These are phyloP conservation scores for Sclerotinia minor DNA, from an alignment of 2,329 filamentous ascomycete species.

Conservation along the genomic window DNA sequence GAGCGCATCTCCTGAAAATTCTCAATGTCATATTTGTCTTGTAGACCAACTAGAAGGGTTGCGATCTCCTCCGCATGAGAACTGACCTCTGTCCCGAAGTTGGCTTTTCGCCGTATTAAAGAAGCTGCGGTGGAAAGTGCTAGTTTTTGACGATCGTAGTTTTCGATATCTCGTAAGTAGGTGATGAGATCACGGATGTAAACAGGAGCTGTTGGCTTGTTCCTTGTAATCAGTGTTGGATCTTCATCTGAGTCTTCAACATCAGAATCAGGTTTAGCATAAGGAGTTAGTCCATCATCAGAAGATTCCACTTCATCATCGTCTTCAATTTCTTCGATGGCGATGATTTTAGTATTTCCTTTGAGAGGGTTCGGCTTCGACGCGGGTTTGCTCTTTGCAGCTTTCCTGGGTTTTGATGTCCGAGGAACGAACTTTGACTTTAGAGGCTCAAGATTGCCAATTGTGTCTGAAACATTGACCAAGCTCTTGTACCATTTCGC, in stretches of 20 bases:
- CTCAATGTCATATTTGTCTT: conserved; percentile 82
- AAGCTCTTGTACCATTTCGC: conserved; percentile 73
- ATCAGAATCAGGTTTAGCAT: conserved; percentile 85
- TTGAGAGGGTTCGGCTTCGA: conserved; percentile 38
- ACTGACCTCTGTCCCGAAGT: conserved; percentile 82
- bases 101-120: conserved; percentile 84
- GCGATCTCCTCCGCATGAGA: conserved; percentile 83
- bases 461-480: conserved; percentile 58
- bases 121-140: conserved; percentile 73
- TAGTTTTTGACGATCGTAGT: conserved; percentile 80
- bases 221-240: conserved; percentile 77
- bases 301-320: conserved; percentile 53
- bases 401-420: conserved; percentile 27
- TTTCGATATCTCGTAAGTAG: conserved; percentile 77
- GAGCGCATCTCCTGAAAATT: conserved; percentile 73
- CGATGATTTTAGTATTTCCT: conserved; percentile 47
- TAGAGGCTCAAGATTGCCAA: conserved; percentile 59
- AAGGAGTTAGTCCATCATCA: conserved; percentile 61
- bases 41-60: conserved; percentile 71
- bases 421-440: conserved; percentile 34
- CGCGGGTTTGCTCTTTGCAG: conserved; percentile 36
- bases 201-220: conserved; percentile 82
- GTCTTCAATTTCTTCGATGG: conserved; percentile 64
- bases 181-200: conserved; percentile 84
- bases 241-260: conserved; percentile 92